Conservation (phyloP, 257 asterid genomes). For the Parsonsia alboflavescens region DNA sequence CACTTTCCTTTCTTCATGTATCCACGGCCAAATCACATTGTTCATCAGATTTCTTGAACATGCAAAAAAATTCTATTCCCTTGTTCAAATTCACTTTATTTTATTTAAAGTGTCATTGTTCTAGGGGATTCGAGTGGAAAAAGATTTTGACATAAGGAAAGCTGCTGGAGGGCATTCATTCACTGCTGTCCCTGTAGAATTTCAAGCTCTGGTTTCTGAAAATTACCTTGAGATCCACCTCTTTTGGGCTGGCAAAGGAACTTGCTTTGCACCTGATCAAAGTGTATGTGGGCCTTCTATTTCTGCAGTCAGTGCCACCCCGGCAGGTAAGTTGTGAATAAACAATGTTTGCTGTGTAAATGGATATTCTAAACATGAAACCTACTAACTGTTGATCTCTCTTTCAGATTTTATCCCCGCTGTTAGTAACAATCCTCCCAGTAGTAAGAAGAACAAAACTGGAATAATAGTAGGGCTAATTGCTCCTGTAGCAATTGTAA, state of each 20-base stretch:
- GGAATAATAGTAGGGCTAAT: constrained; percentile 62
- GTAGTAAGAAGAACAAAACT: constrained; percentile 30
- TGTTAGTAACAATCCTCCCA: constrained; percentile 48
- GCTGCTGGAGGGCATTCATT: constrained; percentile 50
- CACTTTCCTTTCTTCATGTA: too few relatives aligned
- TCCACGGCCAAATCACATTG: too few relatives aligned
- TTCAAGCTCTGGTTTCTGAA: constrained; percentile 43
- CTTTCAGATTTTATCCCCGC: constrained; percentile 51
- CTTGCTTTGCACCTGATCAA: constrained; percentile 68
- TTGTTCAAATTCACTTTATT: background rate
- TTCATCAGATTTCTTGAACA: too few relatives aligned
- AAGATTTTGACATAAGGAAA: constrained; percentile 61
- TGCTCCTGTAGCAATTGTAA: constrained; percentile 36
- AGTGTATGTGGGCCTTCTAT: constrained; percentile 68
- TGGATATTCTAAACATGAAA: background rate
- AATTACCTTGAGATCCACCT: constrained; percentile 77
- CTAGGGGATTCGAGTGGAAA: constrained; percentile 49
- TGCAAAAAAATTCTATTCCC: background rate
- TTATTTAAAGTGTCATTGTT: background rate
- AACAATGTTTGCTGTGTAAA: background rate
- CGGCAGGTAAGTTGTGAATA: constrained; percentile 41
- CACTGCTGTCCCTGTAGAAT: constrained; percentile 42
- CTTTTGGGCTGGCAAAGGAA: constrained; percentile 91
- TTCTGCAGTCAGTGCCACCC: constrained; percentile 70
- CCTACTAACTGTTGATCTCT: background rate